Percentiles rank a stretch among this genome's conserved stretches.
These are phyloP conservation scores for Uronychia setigera DNA, from an alignment of 73 alveolate species.

Conservation along the genomic window DNA sequence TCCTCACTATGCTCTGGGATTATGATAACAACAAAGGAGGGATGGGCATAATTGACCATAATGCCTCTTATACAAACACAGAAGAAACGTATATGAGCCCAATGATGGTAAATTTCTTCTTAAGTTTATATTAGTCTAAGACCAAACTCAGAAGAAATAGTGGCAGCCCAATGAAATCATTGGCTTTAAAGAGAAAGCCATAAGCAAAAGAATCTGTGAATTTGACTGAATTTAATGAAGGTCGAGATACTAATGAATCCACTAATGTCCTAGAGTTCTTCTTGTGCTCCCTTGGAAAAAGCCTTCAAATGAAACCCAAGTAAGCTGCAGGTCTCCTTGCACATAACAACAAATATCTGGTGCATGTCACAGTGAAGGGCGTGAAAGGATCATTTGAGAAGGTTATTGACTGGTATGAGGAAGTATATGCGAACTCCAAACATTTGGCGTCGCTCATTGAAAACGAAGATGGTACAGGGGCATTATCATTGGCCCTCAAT, in stretches of 20 bases:
- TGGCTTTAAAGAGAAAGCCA: neutral
- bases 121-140: neutral
- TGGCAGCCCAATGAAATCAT: neutral
- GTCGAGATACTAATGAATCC: constrained; percentile 41
- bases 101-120: neutral
- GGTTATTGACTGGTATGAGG: constrained; percentile 81
- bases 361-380: constrained; percentile 96
- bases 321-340: constrained; percentile 97
- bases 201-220: neutral
- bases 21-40: constrained; percentile 11
- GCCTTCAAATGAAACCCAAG: constrained; percentile 88
- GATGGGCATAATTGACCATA: neutral
- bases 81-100: neutral
- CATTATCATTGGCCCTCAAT: constrained; percentile 55
- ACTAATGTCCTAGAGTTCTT: constrained; percentile 84
- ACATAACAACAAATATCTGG: constrained; percentile 93
- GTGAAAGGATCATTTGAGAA: constrained; percentile 94
- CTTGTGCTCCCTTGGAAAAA: constrained; percentile 84
- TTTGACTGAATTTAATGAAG: neutral
- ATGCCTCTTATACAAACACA: neutral
- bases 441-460: constrained; percentile 75
- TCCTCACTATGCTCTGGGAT: constrained; percentile 25
- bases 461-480: constrained; percentile 63
- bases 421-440: constrained; percentile 62
- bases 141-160: neutral